phyloP scores from a whole-genome alignment of 345 rosid genomes.

The Luvunga scandens region DNA sequence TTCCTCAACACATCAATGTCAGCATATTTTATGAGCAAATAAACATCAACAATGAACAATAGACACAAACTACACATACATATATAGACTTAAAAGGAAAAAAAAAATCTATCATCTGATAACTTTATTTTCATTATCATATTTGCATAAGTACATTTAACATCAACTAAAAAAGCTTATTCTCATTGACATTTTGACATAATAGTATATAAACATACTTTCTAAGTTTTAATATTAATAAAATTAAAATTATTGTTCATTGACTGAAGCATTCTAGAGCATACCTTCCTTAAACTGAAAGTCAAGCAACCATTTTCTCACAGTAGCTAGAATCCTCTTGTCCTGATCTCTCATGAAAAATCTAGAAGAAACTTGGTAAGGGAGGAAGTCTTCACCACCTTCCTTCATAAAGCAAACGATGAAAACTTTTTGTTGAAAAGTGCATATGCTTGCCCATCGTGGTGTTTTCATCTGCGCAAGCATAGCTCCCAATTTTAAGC shows the following conservation, averaged over 20 bases:
- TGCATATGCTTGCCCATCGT: conserved; percentile 46
- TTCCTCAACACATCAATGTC: too few species aligned
- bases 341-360: conserved; percentile 45
- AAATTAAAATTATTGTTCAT: not conserved
- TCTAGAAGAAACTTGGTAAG: conserved; percentile 59
- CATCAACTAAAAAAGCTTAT: not conserved
- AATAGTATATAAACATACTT: not conserved
- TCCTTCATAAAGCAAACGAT: conserved; percentile 61
- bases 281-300: conserved; percentile 45
- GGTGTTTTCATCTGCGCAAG: conserved; percentile 47
- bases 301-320: conserved; percentile 46
- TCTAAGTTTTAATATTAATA: not conserved
- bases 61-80: too few species aligned
- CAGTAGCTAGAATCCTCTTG: conserved; percentile 36
- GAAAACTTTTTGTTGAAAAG: conserved; percentile 52
- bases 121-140: too few species aligned
- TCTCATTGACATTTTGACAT: not conserved
- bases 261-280: not conserved
- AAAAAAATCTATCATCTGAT: not conserved
- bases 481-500: not conserved
- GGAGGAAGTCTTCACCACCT: conserved; percentile 35
- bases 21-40: too few species aligned
- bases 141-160: too few species aligned
- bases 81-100: too few species aligned
- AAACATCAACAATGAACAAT: too few species aligned